Evolutionary conservation across 2,329 filamentous ascomycete genomes (phyloP).

Genomic region (Trichoderma oligosporum): DNA sequence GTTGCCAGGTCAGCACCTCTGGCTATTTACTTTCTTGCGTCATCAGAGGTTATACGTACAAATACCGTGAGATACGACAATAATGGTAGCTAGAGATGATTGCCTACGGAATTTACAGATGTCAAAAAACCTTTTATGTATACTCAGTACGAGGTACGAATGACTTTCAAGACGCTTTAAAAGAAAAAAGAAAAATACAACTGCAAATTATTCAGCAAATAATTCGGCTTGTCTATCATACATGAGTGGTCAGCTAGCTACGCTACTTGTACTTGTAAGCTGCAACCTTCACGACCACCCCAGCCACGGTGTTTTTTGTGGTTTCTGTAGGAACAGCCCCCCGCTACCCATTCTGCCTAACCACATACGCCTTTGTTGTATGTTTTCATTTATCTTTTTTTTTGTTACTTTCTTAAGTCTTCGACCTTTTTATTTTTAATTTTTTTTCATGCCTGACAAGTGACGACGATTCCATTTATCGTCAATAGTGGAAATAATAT

Average conservation of each 20-base stretch:
- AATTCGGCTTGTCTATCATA: too few relatives aligned
- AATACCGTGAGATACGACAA: too few relatives aligned
- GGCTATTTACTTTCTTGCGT: conserved; percentile 34
- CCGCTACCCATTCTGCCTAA: conserved; percentile 13
- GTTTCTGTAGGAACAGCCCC: conserved; percentile 28
- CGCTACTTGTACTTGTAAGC: too few relatives aligned
- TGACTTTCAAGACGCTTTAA: not conserved
- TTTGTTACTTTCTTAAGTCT: not conserved
- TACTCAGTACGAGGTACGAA: too few relatives aligned
- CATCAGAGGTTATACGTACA: conserved; percentile 21
- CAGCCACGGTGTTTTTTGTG: conserved; percentile 24
- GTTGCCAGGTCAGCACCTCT: conserved; percentile 22
- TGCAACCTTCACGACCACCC: conserved; percentile 15
- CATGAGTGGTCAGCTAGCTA: not conserved
- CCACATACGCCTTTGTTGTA: conserved; percentile 22
- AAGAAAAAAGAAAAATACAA: not conserved
- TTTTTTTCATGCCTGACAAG: not conserved
- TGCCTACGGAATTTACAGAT: too few relatives aligned
- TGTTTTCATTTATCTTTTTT: not conserved
- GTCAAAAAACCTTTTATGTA: too few relatives aligned
- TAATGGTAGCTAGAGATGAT: not conserved
- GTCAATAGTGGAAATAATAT: not conserved
- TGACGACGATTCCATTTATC: not conserved
- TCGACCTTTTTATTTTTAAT: not conserved
- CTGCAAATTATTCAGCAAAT: too few relatives aligned